These are phyloP conservation scores for Seiridium unicorne DNA, from an alignment of 2,329 filamentous ascomycete species.

Conservation along the genomic window DNA sequence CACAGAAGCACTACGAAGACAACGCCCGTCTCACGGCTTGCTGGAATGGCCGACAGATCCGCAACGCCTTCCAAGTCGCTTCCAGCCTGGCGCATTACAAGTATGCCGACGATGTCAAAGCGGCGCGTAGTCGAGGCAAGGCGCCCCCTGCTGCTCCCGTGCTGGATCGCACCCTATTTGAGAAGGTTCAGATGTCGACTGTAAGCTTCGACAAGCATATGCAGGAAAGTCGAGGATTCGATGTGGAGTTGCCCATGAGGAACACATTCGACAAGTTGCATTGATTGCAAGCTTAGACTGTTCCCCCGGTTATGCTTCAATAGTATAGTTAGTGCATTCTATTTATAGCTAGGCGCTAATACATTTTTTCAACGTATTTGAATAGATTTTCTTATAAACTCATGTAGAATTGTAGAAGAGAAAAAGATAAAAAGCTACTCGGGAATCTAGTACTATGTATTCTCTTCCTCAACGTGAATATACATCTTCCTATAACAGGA, in stretches of 20 bases:
- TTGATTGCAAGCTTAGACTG: background rate
- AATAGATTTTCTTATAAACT: too few species aligned
- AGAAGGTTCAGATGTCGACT: slow-evolving; percentile 42
- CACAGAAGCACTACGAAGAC: slow-evolving; percentile 23
- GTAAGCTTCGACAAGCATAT: slow-evolving; percentile 40
- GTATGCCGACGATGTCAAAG: slow-evolving; percentile 26
- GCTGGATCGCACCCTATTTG: slow-evolving; percentile 34
- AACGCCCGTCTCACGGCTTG: slow-evolving; percentile 16
- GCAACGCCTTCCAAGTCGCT: slow-evolving; percentile 31
- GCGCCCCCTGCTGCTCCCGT: slow-evolving; percentile 32
- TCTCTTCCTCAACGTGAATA: too few species aligned
- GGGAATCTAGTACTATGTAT: too few species aligned
- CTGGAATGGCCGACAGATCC: slow-evolving; percentile 33
- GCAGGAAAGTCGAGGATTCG: slow-evolving; percentile 35
- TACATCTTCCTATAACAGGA: too few species aligned
- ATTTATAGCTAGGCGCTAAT: too few species aligned
- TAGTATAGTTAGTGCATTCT: too few species aligned
- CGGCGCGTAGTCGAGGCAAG: slow-evolving; percentile 29
- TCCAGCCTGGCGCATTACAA: slow-evolving; percentile 36
- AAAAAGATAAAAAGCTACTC: too few species aligned
- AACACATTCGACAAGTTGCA: slow-evolving; percentile 24
- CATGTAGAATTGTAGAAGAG: too few species aligned
- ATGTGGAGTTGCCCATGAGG: slow-evolving; percentile 30
- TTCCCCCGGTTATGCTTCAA: too few species aligned
- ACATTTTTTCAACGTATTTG: too few species aligned